These are phyloP conservation scores for Balansia obtecta DNA, from an alignment of 2,329 filamentous ascomycete genomes.

Conservation along the genomic window DNA sequence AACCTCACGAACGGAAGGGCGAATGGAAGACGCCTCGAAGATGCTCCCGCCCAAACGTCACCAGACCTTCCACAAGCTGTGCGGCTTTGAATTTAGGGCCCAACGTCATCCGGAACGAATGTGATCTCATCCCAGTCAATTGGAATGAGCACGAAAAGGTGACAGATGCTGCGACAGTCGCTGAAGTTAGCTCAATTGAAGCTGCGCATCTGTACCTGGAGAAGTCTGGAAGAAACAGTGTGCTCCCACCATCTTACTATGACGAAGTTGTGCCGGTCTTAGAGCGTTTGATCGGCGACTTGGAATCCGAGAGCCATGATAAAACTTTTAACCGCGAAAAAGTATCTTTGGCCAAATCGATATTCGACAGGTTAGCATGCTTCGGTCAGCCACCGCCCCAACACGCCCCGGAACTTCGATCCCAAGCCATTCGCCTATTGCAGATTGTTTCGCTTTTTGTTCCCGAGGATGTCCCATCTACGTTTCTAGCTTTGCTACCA, in stretches of 20 bases:
- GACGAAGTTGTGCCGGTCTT: conserved; percentile 6
- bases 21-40: conserved; percentile 1
- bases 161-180: not conserved
- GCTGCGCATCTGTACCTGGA: conserved; percentile 2
- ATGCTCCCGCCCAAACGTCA: not conserved
- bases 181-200: not conserved
- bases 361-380: conserved; percentile 11
- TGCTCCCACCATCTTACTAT: conserved; percentile 2
- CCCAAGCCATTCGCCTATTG: conserved; percentile 15
- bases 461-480: conserved; percentile 9
- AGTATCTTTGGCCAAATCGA: conserved; percentile 7
- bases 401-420: conserved; percentile 6
- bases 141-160: not conserved
- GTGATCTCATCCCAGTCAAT: not conserved
- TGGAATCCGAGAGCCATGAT: conserved; percentile 1
- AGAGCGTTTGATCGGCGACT: conserved; percentile 5
- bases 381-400: conserved; percentile 8
- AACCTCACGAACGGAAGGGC: not conserved
- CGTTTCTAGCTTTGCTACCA: conserved; percentile 12
- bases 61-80: not conserved
- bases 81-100: not conserved
- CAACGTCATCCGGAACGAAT: not conserved
- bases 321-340: not conserved
- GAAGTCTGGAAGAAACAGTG: not conserved
- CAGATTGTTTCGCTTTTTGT: conserved; percentile 9